Evolutionary conservation across 768 basidiomycete genomes (phyloP).

Genomic region (Russula sp.): DNA sequence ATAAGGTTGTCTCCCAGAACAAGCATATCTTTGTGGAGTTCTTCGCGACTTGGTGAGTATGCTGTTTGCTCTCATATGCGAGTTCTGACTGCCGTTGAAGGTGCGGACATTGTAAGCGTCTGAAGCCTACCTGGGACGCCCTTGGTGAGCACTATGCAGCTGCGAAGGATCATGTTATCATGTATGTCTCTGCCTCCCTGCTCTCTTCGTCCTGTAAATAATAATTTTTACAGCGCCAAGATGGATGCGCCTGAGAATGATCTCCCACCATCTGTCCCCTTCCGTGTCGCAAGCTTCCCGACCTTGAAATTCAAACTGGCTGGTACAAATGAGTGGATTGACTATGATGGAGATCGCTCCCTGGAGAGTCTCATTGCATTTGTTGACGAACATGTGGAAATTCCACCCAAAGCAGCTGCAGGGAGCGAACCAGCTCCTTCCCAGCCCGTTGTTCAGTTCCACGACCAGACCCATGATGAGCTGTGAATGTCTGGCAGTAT

Average conservation of each 20-base stretch:
- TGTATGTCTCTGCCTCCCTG: conserved; percentile 41
- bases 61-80: conserved; percentile 6
- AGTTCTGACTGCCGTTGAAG: conserved; percentile 30
- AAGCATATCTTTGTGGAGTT: conserved; percentile 98
- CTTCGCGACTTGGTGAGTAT: conserved; percentile 85
- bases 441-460: conserved; percentile 23
- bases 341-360: conserved; percentile 90
- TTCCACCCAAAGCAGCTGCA: conserved; percentile 44
- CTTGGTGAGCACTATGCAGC: conserved; percentile 78
- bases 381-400: conserved; percentile 74
- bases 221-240: conserved; percentile 58
- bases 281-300: conserved; percentile 86
- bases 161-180: conserved; percentile 66
- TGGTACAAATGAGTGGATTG: conserved; percentile 76
- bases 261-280: conserved; percentile 77
- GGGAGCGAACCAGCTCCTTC: conserved; percentile 24
- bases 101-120: conserved; percentile 95
- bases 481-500: conserved; percentile 8
- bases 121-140: conserved; percentile 89
- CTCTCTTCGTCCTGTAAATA: conserved; percentile 14
- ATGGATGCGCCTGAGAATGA: conserved; percentile 97
- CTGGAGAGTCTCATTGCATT: conserved; percentile 81
- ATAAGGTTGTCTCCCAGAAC: conserved; percentile 74
- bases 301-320: conserved; percentile 96
- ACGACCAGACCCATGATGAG: conserved; percentile 22